A percentile compares a stretch with the other conserved stretches of the same genome.
Conservation (phyloP, 1,284 basidiomycete species). For the Trametes sp. region DNA sequence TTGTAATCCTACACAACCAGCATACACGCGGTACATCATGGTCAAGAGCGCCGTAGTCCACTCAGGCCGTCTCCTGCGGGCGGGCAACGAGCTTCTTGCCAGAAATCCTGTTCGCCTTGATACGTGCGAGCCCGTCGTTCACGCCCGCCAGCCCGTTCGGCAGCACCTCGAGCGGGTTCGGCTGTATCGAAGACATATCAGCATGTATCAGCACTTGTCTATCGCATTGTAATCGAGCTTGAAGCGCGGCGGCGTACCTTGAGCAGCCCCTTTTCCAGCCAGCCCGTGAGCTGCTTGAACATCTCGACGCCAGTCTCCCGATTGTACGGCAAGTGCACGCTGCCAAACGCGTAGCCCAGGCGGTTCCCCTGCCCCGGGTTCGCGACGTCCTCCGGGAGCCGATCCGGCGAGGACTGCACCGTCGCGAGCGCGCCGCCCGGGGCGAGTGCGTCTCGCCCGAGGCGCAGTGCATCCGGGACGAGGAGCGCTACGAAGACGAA, state of each 20-base stretch:
- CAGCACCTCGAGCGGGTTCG: conserved; percentile 40
- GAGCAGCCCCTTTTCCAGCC: conserved; percentile 9
- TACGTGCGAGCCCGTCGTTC: conserved; percentile 34
- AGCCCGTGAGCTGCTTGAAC: conserved; percentile 10
- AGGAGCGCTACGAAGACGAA: conserved; percentile 38
- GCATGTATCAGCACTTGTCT: no score
- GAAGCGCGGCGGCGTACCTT: no score
- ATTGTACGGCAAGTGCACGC: not conserved
- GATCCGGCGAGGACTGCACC: conserved; percentile 14
- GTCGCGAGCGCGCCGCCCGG: conserved; percentile 44
- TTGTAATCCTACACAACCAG: no score
- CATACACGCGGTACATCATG: no score
- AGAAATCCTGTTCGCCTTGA: conserved; percentile 37
- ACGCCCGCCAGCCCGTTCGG: conserved; percentile 41
- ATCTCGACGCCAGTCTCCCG: conserved; percentile 2
- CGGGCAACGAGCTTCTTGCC: conserved; percentile 40
- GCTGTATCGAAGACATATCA: conserved; percentile 28
- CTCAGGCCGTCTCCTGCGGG: conserved; percentile 39
- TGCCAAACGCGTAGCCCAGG: conserved; percentile 6
- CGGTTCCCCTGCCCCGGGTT: conserved; percentile 12
- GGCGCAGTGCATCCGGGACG: conserved; percentile 34
- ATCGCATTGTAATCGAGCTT: no score
- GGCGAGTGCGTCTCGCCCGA: conserved; percentile 36
- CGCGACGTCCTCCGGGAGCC: conserved; percentile 17
- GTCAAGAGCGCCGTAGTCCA: no score